Evolutionary conservation across 2,329 filamentous ascomycete genomes (phyloP), one percentile per base, ranked within the genome.

Genomic region (Colletotrichum chrysophilum): DNA sequence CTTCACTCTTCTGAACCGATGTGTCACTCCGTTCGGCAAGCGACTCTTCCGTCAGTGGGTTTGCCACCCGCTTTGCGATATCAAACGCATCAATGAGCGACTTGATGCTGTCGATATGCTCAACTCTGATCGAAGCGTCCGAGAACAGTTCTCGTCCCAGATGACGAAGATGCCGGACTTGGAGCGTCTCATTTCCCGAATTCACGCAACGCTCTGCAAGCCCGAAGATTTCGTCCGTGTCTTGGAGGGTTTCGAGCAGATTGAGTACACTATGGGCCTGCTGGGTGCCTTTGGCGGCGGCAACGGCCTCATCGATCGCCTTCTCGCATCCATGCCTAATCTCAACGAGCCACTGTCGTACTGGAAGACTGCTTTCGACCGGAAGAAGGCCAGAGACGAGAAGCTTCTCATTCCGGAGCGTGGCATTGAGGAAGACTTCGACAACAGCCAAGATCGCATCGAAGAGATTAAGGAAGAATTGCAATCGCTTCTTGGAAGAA

Each of bases 31-130:
- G 0, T 99, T 99, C 82, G 97, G 97, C 73, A 99, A 99, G 86
- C 94, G 97, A 13, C 92, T 98, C 83, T 96, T 99, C 84, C 94
- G 96, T 70, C 96, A 98, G 83, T 99, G 97, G 97, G 94, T 99
- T 4, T 98, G 96, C 80, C 97, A 99, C 84, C 97, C 97, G 4
- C 88, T 99, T 16, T 95, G 96, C 82, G 94, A 98, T 84, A 93
- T 95, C 7, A 87, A 89, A 48, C 96, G 94, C 82, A 98, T 99
- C 87, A 98, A 98, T 80, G 96, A 97, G 78, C 92, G 97, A 7
- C 88, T 99, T 13, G 96, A 99, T 85, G 97, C 97, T 7, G 96
- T 99, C 6, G 97, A 98, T 80, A 93, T 96, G 80, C 88, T 99
- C 56, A 98, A 98, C 79, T 93, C 94, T 1, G 95, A 98, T 82